Evolutionary conservation across 2,329 filamentous ascomycete genomes (phyloP).

Genomic region (Aspergillus sp.): DNA sequence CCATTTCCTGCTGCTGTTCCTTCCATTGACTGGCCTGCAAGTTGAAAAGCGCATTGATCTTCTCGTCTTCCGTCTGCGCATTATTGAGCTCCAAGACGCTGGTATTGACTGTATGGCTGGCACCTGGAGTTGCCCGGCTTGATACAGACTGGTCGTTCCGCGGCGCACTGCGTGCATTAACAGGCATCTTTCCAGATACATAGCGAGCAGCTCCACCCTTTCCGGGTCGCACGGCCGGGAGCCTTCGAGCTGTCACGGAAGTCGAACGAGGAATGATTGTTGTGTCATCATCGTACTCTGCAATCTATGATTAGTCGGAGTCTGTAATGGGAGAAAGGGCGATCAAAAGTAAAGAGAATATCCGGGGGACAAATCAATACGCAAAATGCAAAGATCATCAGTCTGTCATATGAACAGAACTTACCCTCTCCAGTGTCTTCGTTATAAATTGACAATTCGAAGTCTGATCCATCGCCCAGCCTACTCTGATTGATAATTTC

Average conservation of each 20-base stretch:
- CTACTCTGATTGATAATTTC: conserved; percentile 95
- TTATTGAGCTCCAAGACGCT: conserved; percentile 62
- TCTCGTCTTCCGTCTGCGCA: conserved; percentile 87
- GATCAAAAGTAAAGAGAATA: background rate
- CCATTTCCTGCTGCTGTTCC: conserved; percentile 87
- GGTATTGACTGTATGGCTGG: conserved; percentile 40
- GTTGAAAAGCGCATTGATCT: conserved; percentile 84
- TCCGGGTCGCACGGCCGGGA: conserved; percentile 76
- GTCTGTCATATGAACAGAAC: conserved; percentile 20
- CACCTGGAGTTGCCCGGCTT: conserved; percentile 27
- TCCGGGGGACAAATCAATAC: background rate
- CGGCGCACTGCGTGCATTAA: conserved; percentile 73
- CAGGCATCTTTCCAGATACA: conserved; percentile 91
- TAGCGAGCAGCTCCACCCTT: conserved; percentile 89
- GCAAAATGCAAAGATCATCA: background rate
- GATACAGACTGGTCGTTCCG: conserved; percentile 54
- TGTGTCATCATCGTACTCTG: conserved; percentile 96
- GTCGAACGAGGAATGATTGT: conserved; percentile 94
- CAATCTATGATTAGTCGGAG: conserved; percentile 12
- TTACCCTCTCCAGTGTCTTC: conserved; percentile 87
- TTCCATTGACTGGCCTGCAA: conserved; percentile 88
- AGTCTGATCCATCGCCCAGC: conserved; percentile 90
- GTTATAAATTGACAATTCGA: conserved; percentile 89
- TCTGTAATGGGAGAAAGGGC: background rate
- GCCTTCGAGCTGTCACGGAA: conserved; percentile 79